phyloP scores from a whole-genome alignment of 2,329 filamentous ascomycete species.

The Massarina eburnea region DNA sequence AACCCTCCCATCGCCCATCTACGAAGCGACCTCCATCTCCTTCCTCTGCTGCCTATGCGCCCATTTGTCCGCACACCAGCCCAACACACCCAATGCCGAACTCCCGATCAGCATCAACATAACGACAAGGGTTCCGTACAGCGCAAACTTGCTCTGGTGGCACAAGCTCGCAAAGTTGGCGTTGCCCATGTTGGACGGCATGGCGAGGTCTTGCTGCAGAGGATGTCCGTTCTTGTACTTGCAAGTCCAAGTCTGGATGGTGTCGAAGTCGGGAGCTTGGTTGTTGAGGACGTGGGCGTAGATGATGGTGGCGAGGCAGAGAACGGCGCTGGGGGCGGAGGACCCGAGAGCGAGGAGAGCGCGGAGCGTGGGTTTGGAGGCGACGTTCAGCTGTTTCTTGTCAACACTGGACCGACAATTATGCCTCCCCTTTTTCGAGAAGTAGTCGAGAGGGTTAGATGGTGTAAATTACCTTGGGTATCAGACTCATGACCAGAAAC shows the following conservation, averaged over 20 bases:
- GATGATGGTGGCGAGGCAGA: constrained; percentile 45
- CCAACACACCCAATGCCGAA: constrained; percentile 35
- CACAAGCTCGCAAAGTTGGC: constrained; percentile 44
- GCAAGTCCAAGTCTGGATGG: constrained; percentile 45
- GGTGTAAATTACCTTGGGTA: constrained; percentile 40
- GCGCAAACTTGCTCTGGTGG: constrained; percentile 48
- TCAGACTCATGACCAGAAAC: constrained; percentile 36
- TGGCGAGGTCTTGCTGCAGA: constrained; percentile 21
- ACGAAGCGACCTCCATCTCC: constrained; percentile 27
- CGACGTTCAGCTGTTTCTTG: constrained; percentile 35
- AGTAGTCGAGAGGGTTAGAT: background rate
- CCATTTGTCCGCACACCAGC: constrained; percentile 43
- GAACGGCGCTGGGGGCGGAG: constrained; percentile 39
- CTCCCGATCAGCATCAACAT: constrained; percentile 43
- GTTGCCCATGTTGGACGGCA: constrained; percentile 36
- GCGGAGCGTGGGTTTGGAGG: constrained; percentile 40
- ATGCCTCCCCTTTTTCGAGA: background rate
- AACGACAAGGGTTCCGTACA: constrained; percentile 46
- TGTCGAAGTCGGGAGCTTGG: constrained; percentile 36
- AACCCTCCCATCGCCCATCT: background rate
- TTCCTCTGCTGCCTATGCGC: constrained; percentile 34
- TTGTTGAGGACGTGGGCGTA: constrained; percentile 44
- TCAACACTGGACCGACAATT: no score
- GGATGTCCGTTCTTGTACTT: constrained; percentile 36
- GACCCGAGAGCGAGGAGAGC: constrained; percentile 41